Percentiles rank a stretch among this genome's conserved stretches.
Conservation (phyloP, 306 rosid genomes). For the Canavalia gladiata region DNA sequence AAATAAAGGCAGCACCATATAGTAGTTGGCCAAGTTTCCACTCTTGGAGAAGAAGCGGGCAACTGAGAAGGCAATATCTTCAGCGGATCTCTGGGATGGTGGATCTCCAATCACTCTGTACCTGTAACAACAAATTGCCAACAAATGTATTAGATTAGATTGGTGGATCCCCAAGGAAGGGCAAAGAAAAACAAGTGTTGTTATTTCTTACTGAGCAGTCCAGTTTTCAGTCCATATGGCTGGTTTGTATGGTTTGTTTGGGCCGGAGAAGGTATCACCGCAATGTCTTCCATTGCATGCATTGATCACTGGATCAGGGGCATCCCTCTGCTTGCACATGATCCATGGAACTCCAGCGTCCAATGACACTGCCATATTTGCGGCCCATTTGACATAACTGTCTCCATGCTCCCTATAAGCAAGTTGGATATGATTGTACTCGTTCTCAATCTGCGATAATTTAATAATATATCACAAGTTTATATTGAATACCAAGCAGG, state of each 20-base stretch:
- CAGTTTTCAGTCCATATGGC: constrained; percentile 93
- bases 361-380: constrained; percentile 64
- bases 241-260: constrained; percentile 92
- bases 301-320: constrained; percentile 93
- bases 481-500: no score
- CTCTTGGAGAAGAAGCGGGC: constrained; percentile 91
- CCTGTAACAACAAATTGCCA: constrained; percentile 54
- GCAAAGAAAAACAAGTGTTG: background rate
- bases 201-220: constrained; percentile 84
- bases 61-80: constrained; percentile 86
- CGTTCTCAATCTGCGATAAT: constrained; percentile 72
- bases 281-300: constrained; percentile 98
- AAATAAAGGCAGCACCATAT: constrained; percentile 65
- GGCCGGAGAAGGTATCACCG: constrained; percentile 93
- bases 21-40: constrained; percentile 82
- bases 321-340: constrained; percentile 96
- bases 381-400: constrained; percentile 85
- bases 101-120: constrained; percentile 86
- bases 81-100: constrained; percentile 82
- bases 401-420: constrained; percentile 67
- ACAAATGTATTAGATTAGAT: background rate
- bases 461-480: background rate
- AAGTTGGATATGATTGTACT: constrained; percentile 82
- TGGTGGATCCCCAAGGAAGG: background rate
- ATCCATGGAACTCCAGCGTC: constrained; percentile 84